Evolutionary conservation across 768 basidiomycete genomes (phyloP), one percentile per base, ranked within the genome.

Genomic region (Mycena floridula): DNA sequence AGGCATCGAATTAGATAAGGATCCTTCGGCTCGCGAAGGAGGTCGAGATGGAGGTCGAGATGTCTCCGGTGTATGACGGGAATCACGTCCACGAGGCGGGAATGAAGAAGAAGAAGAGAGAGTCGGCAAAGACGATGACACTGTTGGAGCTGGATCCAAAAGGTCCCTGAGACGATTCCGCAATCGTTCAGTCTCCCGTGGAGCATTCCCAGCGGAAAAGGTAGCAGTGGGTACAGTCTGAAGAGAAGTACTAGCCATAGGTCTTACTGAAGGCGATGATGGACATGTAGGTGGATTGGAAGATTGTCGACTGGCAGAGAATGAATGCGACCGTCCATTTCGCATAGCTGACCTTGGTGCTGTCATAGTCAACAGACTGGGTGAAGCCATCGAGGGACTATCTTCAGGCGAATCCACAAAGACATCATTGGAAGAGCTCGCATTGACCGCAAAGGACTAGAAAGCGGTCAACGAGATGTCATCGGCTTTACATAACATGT

Each of bases 91-190:
- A n/a, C n/a, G n/a, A n/a, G 13, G 32, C 3, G 32, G 4, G 3
- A 35, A 13, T 15, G 32, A 18, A 18, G 32, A 35, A 16, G 28
- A 30, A 30, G 28, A 30, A 30, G 28, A 30, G 7, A 35, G 32
- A 7, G 13, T 70, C 7, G 72, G 71, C 30, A 74, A 63, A 4
- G 77, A 72, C 4, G 77, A 63, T 4, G 74, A 60, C 18, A 65
- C 53, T 36, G 58, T 51, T 15, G 69, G 59, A 16, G 42, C 41
- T 42, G 72, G 70, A 38, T 64, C 66, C 11, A 80, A 66, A 8
- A 80, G 60, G 46, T 76, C 73, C 24, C 73, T 62, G 7, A 81
- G 57, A 46, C 72, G 68, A 27, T 59, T 59, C 25, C 65, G 61
- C 35, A 67, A 53, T 15, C 32, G 32, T 3, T 35, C 32, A 13